Conservation (phyloP, 768 basidiomycete genomes). For the Ramaria sp. region DNA sequence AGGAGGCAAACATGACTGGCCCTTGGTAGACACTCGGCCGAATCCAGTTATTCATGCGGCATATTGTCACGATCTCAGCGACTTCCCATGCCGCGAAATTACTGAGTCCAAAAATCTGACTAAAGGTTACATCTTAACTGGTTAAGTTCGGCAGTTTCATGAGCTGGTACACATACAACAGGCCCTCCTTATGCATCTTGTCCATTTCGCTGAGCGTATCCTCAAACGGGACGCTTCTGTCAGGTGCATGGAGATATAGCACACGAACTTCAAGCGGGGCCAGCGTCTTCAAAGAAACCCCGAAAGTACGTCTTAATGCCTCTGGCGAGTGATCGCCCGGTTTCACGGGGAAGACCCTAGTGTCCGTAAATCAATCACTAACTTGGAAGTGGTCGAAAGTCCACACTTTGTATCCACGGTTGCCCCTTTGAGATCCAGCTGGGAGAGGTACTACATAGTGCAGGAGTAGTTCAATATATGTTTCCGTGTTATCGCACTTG, state of each 20-base stretch:
- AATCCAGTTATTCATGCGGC: slow-evolving; percentile 42
- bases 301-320: slow-evolving; percentile 24
- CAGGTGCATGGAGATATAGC: slow-evolving; percentile 53
- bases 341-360: slow-evolving; percentile 30
- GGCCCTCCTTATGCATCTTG: slow-evolving; percentile 32
- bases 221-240: slow-evolving; percentile 45
- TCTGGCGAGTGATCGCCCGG: slow-evolving; percentile 29
- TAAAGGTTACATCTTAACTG: slow-evolving; percentile 10
- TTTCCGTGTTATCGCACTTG: background rate
- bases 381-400: background rate
- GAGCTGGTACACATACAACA: background rate
- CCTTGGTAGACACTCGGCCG: slow-evolving; percentile 43
- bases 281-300: slow-evolving; percentile 33
- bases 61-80: slow-evolving; percentile 48
- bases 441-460: slow-evolving; percentile 24
- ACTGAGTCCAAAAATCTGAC: slow-evolving; percentile 52
- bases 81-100: slow-evolving; percentile 50
- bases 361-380: background rate
- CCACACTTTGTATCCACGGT: slow-evolving; percentile 40
- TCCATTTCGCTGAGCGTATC: slow-evolving; percentile 44
- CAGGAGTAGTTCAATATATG: background rate
- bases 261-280: slow-evolving; percentile 36
- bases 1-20: background rate
- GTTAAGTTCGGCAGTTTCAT: too few relatives aligned
- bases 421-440: slow-evolving; percentile 30